These are phyloP conservation scores for Fusarium dlaminii DNA, from an alignment of 2,329 filamentous ascomycete species.

Conservation along the genomic window DNA sequence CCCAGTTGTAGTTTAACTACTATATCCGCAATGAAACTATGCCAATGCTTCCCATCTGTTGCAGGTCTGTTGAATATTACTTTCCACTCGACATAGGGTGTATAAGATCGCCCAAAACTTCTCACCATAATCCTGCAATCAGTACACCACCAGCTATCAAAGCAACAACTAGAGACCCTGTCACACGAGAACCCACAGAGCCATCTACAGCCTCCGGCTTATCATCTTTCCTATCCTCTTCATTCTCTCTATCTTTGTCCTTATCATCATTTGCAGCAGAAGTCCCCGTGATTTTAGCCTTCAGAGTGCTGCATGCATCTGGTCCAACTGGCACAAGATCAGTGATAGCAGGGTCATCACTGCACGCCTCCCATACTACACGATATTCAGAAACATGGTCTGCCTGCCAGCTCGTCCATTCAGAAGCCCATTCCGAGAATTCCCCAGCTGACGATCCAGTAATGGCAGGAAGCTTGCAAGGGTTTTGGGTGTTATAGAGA, in stretches of 20 bases:
- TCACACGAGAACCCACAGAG: background rate
- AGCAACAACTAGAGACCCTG: background rate
- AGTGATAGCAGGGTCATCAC: background rate
- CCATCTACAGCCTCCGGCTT: background rate
- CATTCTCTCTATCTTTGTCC: background rate
- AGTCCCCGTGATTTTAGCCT: conserved; percentile 1
- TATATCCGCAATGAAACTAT: background rate
- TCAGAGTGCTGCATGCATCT: conserved; percentile 7
- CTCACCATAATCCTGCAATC: background rate
- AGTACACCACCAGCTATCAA: background rate
- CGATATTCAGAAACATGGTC: background rate
- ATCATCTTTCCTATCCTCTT: no score
- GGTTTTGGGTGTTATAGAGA: background rate
- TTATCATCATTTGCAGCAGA: no score
- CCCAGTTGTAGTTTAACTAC: background rate
- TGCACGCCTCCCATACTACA: background rate
- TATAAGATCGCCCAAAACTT: no score
- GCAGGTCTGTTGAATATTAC: background rate
- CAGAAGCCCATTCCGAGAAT: background rate
- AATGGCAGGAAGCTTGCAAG: background rate
- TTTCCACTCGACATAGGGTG: background rate
- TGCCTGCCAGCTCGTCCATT: conserved; percentile 3
- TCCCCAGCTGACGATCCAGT: background rate
- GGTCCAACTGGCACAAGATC: background rate
- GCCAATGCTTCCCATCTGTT: background rate